Evolutionary conservation across 2,329 filamentous ascomycete species (phyloP).

Genomic region (Colletotrichum godetiae): DNA sequence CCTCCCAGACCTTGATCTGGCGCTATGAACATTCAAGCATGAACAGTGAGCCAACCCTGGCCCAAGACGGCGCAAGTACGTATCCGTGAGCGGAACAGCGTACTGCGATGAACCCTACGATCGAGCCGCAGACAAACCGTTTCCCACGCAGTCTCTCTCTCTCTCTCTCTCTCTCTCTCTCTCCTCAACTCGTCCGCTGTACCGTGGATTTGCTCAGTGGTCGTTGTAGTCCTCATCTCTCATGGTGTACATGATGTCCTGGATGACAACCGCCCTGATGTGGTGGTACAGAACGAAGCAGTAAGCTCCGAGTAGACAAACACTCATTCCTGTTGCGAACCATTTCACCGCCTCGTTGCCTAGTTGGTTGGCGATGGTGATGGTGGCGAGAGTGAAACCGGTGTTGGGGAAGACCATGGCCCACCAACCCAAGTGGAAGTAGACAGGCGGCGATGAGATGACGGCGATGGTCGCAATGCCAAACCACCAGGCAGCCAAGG

Average conservation of each 20-base stretch:
- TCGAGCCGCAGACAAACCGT: background rate
- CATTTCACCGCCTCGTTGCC: slow-evolving; percentile 57
- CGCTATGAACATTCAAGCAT: slow-evolving; percentile 32
- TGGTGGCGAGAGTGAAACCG: slow-evolving; percentile 68
- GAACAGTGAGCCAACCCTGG: slow-evolving; percentile 28
- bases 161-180: too few species aligned
- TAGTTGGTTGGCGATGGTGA: slow-evolving; percentile 63
- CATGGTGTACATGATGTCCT: slow-evolving; percentile 67
- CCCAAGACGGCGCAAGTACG: slow-evolving; percentile 14
- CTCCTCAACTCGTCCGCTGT: background rate
- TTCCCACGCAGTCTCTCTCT: background rate
- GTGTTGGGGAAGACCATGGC: slow-evolving; percentile 72
- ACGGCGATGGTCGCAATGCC: slow-evolving; percentile 50
- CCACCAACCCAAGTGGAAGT: slow-evolving; percentile 73
- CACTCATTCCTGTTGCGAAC: slow-evolving; percentile 61
- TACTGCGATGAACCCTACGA: slow-evolving; percentile 23
- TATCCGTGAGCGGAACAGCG: slow-evolving; percentile 6
- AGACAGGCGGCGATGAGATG: slow-evolving; percentile 52
- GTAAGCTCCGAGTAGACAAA: slow-evolving; percentile 55
- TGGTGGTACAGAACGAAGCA: slow-evolving; percentile 56
- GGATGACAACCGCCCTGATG: slow-evolving; percentile 59
- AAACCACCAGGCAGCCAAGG: slow-evolving; percentile 70
- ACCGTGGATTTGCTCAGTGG: slow-evolving; percentile 7
- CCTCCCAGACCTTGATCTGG: slow-evolving; percentile 8
- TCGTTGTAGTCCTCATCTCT: slow-evolving; percentile 59